Evolutionary conservation across 306 rosid genomes (phyloP), one percentile per base, ranked within the genome.

Genomic region (Prunus campanulata): DNA sequence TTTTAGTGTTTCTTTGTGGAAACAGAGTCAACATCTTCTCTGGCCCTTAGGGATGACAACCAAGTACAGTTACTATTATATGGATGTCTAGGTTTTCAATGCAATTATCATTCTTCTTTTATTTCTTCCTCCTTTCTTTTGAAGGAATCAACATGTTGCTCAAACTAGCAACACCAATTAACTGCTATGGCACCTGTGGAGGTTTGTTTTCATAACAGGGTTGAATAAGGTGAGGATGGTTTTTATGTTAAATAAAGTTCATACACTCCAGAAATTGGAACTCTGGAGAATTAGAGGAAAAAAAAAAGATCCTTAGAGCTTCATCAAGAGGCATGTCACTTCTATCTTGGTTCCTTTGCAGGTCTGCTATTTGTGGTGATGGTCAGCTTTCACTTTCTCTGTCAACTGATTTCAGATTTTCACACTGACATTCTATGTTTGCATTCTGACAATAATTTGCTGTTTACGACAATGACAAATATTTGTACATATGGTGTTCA

Each of bases 301-400:
- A 50, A 51, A 63, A 80, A 80, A 32, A 32, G 80, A 83, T 86
- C 83, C 73, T 72, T 78, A 74, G 72, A 84, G 61, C 83, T 74
- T 85, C 77, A 56, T 87, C 83, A 83, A 87, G 92, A 83, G 84
- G 84, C 96, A 48, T 88, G 93, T 90, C 80, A 90, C 90, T 80
- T 88, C 82, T 90, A 85, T 93, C 91, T 89, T 90, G 91, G 78
- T 95, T 94, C 85, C 83, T 90, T 73, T 92, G 99, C 99, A 92
- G 99, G 97, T 90, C 79, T 87, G 92, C 93, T 86, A 73, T 86
- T 78, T 84, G 78, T 87, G 85, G 70, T 84, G 93, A 83, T 92
- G 91, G 85, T 90, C 88, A 79, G 89, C 87, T 82, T 87, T 86
- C 88, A 79, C 76, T 85, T 80, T 74, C 74, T 87, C 85, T 68